A percentile compares a stretch with the other conserved stretches of the same genome.
Evolutionary conservation across 225 moss, liverwort and hornwort genomes (phyloP).

Genomic region (Climacium dendroides): DNA sequence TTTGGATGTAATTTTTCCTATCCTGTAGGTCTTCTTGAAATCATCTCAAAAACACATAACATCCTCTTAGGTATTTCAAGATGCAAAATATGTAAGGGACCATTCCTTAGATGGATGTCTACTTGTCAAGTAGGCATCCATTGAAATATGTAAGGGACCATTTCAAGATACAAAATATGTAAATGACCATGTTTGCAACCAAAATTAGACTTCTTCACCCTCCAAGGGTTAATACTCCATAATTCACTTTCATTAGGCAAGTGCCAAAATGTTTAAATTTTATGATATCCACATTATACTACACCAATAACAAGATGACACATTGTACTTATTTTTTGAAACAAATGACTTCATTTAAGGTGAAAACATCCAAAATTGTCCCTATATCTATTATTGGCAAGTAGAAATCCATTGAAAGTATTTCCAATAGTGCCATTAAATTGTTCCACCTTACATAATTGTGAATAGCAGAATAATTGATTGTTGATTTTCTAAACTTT

Average conservation of each 20-base stretch:
- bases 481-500: background rate
- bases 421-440: background rate
- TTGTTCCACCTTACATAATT: background rate
- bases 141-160: no score
- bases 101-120: no score
- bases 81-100: rapidly evolving
- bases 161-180: no score
- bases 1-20: background rate
- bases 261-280: background rate
- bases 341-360: background rate
- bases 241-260: no score
- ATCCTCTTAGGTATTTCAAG: rapidly evolving
- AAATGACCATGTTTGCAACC: background rate
- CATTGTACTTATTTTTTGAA: rapidly evolving
- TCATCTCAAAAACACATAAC: rapidly evolving
- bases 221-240: rapidly evolving
- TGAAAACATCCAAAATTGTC: no score
- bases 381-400: no score
- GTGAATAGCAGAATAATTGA: background rate
- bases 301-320: no score
- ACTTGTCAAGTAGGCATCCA: no score
- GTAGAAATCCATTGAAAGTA: no score
- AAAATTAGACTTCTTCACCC: rapidly evolving
- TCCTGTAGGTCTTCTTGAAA: background rate
- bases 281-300: background rate